These are phyloP conservation scores for Agaricus bisporus DNA, from an alignment of 768 basidiomycete species.

Conservation along the genomic window DNA sequence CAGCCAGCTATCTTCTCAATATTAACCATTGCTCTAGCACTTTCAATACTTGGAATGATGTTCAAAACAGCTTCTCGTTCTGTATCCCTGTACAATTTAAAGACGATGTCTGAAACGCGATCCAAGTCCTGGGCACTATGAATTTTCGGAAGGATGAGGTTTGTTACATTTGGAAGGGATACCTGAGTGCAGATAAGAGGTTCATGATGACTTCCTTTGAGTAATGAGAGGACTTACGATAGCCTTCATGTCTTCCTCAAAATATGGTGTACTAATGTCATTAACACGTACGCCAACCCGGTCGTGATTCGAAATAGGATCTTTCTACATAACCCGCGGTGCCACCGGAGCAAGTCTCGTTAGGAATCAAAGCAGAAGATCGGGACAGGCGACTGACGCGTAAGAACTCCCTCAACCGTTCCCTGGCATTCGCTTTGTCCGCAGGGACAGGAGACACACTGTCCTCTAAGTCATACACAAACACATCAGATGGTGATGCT, in stretches of 20 bases:
- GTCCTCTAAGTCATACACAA: conserved; percentile 90
- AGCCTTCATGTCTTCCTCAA: conserved; percentile 54
- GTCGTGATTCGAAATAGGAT: conserved; percentile 31
- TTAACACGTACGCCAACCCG: conserved; percentile 72
- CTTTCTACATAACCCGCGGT: conserved; percentile 11
- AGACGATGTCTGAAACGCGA: conserved; percentile 46
- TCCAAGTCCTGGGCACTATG: conserved; percentile 64
- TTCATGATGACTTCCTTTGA: background rate
- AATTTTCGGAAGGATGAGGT: conserved; percentile 83
- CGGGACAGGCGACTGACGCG: conserved; percentile 29
- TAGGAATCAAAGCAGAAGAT: background rate
- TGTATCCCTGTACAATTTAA: conserved; percentile 21
- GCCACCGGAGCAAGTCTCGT: background rate
- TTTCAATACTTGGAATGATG: conserved; percentile 83
- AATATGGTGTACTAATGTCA: conserved; percentile 58
- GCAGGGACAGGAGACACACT: conserved; percentile 63
- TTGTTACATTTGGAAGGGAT: conserved; percentile 42
- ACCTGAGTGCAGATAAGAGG: background rate
- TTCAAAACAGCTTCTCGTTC: conserved; percentile 32
- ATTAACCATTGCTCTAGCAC: conserved; percentile 64
- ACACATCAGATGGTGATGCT: conserved; percentile 53
- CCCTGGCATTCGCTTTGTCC: conserved; percentile 57
- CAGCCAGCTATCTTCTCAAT: conserved; percentile 67
- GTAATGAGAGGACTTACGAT: conserved; percentile 35
- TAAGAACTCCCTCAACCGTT: conserved; percentile 49